Percentiles rank a stretch among this genome's conserved stretches.
Evolutionary conservation across 2,329 filamentous ascomycete genomes (phyloP).

Genomic region (Colletotrichum lindemuthianum): DNA sequence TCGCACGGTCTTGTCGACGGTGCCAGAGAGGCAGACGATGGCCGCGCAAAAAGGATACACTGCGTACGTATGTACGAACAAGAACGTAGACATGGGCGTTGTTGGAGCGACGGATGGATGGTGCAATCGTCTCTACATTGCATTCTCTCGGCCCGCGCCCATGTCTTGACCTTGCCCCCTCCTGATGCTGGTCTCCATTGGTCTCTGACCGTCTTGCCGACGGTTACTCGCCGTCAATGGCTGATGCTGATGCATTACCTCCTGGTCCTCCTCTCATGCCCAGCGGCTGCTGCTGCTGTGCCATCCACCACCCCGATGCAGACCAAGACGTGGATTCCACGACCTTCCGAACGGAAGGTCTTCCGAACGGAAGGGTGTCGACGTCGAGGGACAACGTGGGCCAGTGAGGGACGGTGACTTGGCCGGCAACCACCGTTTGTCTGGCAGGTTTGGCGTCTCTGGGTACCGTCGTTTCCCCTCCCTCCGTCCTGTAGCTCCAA

Average conservation of each 20-base stretch:
- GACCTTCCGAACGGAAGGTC: constrained; percentile 24
- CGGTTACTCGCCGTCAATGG: neutral
- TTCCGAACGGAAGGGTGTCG: constrained; percentile 28
- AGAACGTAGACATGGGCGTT: constrained; percentile 9
- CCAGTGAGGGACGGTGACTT: constrained; percentile 33
- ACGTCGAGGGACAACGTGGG: constrained; percentile 24
- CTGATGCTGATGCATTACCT: constrained; percentile 15
- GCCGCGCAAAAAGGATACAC: no score
- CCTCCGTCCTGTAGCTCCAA: constrained; percentile 26
- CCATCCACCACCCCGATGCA: constrained; percentile 32
- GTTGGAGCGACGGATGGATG: neutral
- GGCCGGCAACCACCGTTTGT: constrained; percentile 7
- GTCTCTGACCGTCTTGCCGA: neutral
- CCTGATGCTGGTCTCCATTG: neutral
- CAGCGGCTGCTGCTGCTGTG: constrained; percentile 24
- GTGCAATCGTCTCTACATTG: constrained; percentile 21
- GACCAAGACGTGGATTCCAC: constrained; percentile 31
- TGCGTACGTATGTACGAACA: no score
- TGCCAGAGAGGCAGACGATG: neutral
- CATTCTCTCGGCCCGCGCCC: neutral
- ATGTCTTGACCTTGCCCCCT: neutral
- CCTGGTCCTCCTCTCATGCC: constrained; percentile 14
- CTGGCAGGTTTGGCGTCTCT: constrained; percentile 21
- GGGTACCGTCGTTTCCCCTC: neutral
- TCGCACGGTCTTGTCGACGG: constrained; percentile 6